Conservation (phyloP, 495 filamentous ascomycete species). For the Acidomyces sp. region DNA sequence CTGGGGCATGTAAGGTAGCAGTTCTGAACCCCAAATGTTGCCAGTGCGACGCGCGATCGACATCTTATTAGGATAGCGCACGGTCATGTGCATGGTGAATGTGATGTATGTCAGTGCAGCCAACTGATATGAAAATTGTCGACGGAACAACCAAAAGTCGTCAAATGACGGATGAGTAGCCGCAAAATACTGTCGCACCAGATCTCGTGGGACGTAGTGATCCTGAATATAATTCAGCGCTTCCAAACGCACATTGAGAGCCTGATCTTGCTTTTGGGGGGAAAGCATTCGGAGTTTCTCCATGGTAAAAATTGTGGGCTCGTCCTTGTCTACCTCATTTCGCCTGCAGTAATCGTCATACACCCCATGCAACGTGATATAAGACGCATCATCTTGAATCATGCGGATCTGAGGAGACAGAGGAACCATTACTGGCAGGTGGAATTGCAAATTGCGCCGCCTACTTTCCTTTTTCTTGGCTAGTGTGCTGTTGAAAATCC, state of each 20-base stretch:
- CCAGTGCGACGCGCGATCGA: constrained; percentile 78
- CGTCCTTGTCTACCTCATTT: constrained; percentile 78
- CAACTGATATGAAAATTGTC: constrained; percentile 90
- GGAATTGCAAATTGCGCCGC: constrained; percentile 87
- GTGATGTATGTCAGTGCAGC: constrained; percentile 98
- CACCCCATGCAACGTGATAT: constrained; percentile 83
- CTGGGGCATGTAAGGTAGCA: constrained; percentile 70
- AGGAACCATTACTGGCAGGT: constrained; percentile 86
- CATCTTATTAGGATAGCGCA: constrained; percentile 88
- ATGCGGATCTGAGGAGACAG: constrained; percentile 84
- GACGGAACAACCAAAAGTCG: constrained; percentile 95
- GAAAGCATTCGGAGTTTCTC: constrained; percentile 67
- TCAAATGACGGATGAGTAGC: constrained; percentile 74
- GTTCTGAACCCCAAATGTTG: constrained; percentile 91
- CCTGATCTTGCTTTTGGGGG: constrained; percentile 40
- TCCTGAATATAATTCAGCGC: constrained; percentile 84
- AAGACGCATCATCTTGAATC: constrained; percentile 87
- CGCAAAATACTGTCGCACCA: constrained; percentile 83
- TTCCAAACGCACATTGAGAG: constrained; percentile 58
- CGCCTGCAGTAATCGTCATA: constrained; percentile 91
- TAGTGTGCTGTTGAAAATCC: constrained; percentile 86
- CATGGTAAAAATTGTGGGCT: constrained; percentile 88
- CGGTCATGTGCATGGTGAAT: constrained; percentile 89
- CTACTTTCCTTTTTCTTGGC: constrained; percentile 87
- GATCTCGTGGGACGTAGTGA: constrained; percentile 67